Evolutionary conservation across 2,329 filamentous ascomycete genomes (phyloP), one percentile per base, ranked within the genome.

Genomic region (Coleophoma crateriformis): DNA sequence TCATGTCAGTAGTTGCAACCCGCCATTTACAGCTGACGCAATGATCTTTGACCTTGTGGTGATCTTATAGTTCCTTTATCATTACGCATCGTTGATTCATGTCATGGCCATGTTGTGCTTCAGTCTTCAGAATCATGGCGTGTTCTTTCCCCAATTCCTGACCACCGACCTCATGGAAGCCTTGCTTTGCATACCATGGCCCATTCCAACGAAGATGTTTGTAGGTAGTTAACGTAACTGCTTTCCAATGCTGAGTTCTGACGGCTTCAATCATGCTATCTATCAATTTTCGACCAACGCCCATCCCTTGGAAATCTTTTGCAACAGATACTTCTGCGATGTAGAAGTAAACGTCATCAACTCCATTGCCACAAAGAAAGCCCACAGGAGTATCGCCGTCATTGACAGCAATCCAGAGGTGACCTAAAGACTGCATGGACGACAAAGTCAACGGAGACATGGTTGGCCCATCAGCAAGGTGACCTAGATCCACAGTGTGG

Each of bases 321-420:
- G 53, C 53, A 5, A 64, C 62, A 7, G 61, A 64, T 27, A 65
- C 45, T 49, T 63, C 57, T n/a, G 57, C 55, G 27, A 64, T 55
- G 43, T 64, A 59, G 45, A 64, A 64, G 48, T 59, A 59, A 27
- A 27, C 5, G 17, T 56, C 61, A 40, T 59, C 58, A 7, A 64
- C 32, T 33, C 53, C 52, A 34, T 60, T 47, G 2, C 60, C 61
- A 50, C 54, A 58, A 33, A 60, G 40, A 34, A 65, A 65, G 7
- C 61, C 63, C 11, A 64, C 58, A 1, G 61, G 61, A 32, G 58
- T 54, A 35, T 62, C 56, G 51, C 53, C 54, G 27, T 51, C 45
- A 45, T 61, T 52, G 27, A 55, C 56, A 14, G 60, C 62, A 20
- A 64, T 50, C 61, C 59, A 64, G 20, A 64, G 61, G 41, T 63